A percentile compares a stretch with the other conserved stretches of the same genome.
These are phyloP conservation scores for Fusarium scirpi DNA, from an alignment of 2,329 filamentous ascomycete genomes.

Conservation along the genomic window DNA sequence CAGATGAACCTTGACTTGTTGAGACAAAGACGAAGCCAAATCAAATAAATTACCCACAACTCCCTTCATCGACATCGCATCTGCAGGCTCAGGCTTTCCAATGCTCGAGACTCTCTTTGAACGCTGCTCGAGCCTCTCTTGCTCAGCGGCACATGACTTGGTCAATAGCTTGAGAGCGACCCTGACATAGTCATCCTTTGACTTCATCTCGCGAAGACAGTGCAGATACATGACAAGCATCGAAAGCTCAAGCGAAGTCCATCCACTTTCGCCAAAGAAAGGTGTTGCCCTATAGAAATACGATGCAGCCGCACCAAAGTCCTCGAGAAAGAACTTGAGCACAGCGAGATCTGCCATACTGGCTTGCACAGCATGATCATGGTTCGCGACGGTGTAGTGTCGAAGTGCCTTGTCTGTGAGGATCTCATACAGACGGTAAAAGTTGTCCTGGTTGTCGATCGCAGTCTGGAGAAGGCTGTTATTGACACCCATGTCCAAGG, in stretches of 20 bases:
- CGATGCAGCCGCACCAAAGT: slow-evolving; percentile 78
- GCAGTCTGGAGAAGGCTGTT: slow-evolving; percentile 70
- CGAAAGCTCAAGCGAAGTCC: slow-evolving; percentile 82
- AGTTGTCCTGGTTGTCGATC: slow-evolving; percentile 71
- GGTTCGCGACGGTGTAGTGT: slow-evolving; percentile 83
- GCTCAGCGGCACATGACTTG: slow-evolving; percentile 71
- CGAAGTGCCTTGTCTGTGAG: slow-evolving; percentile 88
- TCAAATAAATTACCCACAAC: slow-evolving; percentile 62
- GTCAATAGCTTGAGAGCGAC: slow-evolving; percentile 79
- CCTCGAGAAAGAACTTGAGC: slow-evolving; percentile 80
- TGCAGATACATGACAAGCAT: slow-evolving; percentile 88
- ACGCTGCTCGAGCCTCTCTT: slow-evolving; percentile 59
- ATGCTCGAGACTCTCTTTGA: slow-evolving; percentile 43
- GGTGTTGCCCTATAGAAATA: slow-evolving; percentile 84
- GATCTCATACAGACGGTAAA: slow-evolving; percentile 75
- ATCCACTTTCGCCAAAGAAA: slow-evolving; percentile 81
- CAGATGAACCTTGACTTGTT: slow-evolving; percentile 76
- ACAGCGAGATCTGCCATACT: slow-evolving; percentile 88
- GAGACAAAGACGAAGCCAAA: slow-evolving; percentile 58
- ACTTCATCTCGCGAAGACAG: slow-evolving; percentile 81
- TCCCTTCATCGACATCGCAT: slow-evolving; percentile 58
- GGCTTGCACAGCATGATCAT: slow-evolving; percentile 80
- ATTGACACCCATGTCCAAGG: slow-evolving; percentile 52
- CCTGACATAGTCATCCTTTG: slow-evolving; percentile 82
- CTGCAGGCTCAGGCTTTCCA: slow-evolving; percentile 37